A percentile compares a stretch with the other conserved stretches of the same genome.
Evolutionary conservation across 139 green algal genomes (phyloP).

Genomic region (Chlamydomonas sp.): DNA sequence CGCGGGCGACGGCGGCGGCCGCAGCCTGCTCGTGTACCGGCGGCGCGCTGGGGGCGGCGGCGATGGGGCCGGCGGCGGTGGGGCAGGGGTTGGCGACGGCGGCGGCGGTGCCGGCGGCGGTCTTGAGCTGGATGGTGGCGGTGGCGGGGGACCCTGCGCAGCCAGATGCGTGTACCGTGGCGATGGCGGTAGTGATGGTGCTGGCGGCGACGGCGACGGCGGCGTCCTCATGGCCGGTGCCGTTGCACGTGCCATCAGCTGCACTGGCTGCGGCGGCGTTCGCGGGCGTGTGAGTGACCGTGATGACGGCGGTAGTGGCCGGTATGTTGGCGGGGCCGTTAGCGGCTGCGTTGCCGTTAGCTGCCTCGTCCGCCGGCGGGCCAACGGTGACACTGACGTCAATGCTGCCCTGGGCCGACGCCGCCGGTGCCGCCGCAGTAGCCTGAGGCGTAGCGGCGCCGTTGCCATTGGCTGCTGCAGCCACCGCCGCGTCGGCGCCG

Average conservation of each 20-base stretch:
- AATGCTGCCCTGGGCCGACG: conserved; percentile 6
- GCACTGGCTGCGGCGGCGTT: neutral
- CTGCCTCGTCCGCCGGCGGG: neutral
- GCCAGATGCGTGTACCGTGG: neutral
- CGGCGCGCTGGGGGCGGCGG: neutral
- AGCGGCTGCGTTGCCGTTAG: neutral
- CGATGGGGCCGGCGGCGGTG: neutral
- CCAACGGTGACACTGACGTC: conserved; percentile 24
- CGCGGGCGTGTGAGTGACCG: conserved; percentile 1
- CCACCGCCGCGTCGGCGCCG: neutral
- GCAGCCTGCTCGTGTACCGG: neutral
- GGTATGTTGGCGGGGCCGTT: no score
- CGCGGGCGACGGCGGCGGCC: neutral
- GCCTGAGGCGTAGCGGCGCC: neutral
- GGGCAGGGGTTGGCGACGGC: neutral
- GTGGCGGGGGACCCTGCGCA: neutral
- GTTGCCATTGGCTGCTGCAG: no score
- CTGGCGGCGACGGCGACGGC: neutral
- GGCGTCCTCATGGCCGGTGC: neutral
- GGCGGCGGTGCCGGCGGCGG: neutral
- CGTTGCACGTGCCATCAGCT: neutral
- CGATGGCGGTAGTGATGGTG: conserved; percentile 29
- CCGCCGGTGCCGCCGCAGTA: no score
- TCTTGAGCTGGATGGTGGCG: conserved; percentile 17
- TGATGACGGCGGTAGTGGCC: conserved; percentile 10